Base-by-base conservation (phyloP, 805 yeast species). In the Ogataea neopini region DNA sequence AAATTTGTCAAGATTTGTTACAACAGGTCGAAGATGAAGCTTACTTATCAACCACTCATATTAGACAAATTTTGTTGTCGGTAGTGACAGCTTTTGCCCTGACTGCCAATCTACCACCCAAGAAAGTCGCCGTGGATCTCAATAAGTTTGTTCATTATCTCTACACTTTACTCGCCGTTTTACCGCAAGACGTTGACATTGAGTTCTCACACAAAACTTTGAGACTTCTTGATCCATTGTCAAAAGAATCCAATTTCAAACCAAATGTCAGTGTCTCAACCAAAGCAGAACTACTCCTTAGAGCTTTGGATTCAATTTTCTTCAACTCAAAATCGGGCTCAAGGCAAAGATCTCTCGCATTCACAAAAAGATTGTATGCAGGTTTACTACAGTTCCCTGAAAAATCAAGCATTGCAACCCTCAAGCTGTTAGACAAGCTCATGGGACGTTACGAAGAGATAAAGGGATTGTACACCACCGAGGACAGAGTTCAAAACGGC, bases 81-180 rank as follows among this genome's bases (percentile, higher is more conserved):
- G 81, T 90, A 38, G 89, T 86, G 13, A 92, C 98, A 1, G 88
- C 98, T 4, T 92, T 92, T 67, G 84, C 96, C 0, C 73, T 94
- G 40, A 80, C 90, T 14, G 76, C 86, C 0, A 89, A 86, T 51
- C 91, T 90, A 61, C 76, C 80, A 1, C 79, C 81, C 23, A 81
- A 77, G 66, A 86, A 84, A 59, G 78, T 91, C 44, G 83, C 84
- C 19, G 79, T 91, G 45, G 99, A 94, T 64, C 73, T 94, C 52
- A 80, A 95, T 18, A 79, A 79, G 49, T 94, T 94, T 61, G 80
- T 91, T 32, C 82, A 85, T 49, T 81, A 86, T 11, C 72, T 94
- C 35, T 92, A 92, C 61, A 66, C 80, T 1, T 62, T 89, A 6
- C 66, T 92, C 38, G 81, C 84, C 28, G 81, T 83, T 40, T 67